A percentile compares a stretch with the other conserved stretches of the same genome.
phyloP scores from a whole-genome alignment of 2,329 filamentous ascomycete genomes.

The Sporothrix dimorphospora region DNA sequence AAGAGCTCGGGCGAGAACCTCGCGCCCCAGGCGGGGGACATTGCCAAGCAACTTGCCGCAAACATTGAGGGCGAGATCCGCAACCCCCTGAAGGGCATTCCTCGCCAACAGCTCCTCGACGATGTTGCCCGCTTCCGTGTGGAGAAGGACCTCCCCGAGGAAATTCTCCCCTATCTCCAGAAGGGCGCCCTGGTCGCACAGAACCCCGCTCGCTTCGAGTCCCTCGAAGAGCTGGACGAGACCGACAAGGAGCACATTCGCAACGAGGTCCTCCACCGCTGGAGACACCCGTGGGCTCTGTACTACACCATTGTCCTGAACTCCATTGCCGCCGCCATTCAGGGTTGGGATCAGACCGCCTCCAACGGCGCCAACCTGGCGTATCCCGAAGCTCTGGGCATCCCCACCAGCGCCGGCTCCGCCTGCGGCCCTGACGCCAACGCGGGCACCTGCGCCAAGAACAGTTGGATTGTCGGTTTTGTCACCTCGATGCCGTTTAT shows the following conservation, averaged over 20 bases:
- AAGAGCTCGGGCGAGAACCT: background rate
- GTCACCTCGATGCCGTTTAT: slow-evolving; percentile 57
- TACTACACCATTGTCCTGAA: slow-evolving; percentile 70
- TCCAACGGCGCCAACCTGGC: slow-evolving; percentile 66
- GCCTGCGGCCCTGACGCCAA: slow-evolving; percentile 41
- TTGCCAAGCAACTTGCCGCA: slow-evolving; percentile 26
- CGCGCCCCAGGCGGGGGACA: background rate
- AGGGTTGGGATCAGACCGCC: slow-evolving; percentile 68
- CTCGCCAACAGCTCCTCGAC: slow-evolving; percentile 32
- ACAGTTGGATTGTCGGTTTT: slow-evolving; percentile 64
- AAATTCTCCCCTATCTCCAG: slow-evolving; percentile 58
- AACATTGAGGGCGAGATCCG: slow-evolving; percentile 31
- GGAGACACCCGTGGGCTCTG: slow-evolving; percentile 64
- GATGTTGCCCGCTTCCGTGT: slow-evolving; percentile 31
- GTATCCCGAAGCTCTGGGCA: slow-evolving; percentile 59
- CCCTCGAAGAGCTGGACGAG: slow-evolving; percentile 45
- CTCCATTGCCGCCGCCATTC: slow-evolving; percentile 71
- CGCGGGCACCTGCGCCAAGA: slow-evolving; percentile 47
- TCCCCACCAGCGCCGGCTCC: slow-evolving; percentile 42
- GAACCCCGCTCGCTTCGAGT: slow-evolving; percentile 64
- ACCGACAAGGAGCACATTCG: slow-evolving; percentile 58
- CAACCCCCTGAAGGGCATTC: slow-evolving; percentile 33
- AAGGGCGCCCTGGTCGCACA: slow-evolving; percentile 77
- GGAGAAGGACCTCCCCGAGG: slow-evolving; percentile 59
- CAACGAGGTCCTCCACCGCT: slow-evolving; percentile 61